These are phyloP conservation scores for Graphium sp. DNA, from an alignment of 2,329 filamentous ascomycete species.

Conservation along the genomic window DNA sequence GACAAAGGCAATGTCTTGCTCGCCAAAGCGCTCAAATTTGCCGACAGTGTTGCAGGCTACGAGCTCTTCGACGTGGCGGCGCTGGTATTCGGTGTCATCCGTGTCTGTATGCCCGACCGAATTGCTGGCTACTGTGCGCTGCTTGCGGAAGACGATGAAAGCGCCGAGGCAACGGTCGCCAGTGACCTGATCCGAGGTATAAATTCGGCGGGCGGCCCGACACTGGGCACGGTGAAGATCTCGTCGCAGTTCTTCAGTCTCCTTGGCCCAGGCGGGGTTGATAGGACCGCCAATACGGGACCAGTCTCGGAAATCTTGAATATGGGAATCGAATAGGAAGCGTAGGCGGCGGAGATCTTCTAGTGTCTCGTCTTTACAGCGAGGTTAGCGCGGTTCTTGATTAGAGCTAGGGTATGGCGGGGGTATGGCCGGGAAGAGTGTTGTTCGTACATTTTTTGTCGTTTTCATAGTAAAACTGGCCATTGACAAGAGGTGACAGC, in stretches of 20 bases:
- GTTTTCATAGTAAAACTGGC: conserved; percentile 39
- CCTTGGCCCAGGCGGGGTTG: conserved; percentile 35
- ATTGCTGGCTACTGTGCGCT: conserved; percentile 13
- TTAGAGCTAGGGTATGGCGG: not conserved
- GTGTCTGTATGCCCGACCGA: conserved; percentile 5
- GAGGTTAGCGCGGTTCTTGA: not conserved
- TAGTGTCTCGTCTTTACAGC: conserved; percentile 28
- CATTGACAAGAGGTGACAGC: conserved; percentile 34
- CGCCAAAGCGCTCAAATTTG: conserved; percentile 37
- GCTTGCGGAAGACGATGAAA: conserved; percentile 32
- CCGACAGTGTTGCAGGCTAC: conserved; percentile 32
- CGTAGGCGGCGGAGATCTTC: conserved; percentile 28
- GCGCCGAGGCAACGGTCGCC: conserved; percentile 36
- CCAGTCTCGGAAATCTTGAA: conserved; percentile 36
- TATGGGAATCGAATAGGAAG: conserved; percentile 26
- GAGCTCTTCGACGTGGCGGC: conserved; percentile 28
- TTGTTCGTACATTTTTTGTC: conserved; percentile 36
- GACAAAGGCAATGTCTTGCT: conserved; percentile 36
- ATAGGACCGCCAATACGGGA: conserved; percentile 34
- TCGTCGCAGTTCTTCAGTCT: conserved; percentile 28
- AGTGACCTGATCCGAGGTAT: conserved; percentile 29
- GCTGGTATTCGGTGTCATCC: conserved; percentile 17
- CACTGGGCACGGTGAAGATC: conserved; percentile 41
- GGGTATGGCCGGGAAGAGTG: too few species aligned
- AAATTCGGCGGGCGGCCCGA: conserved; percentile 38